Base-by-base conservation (phyloP, 768 basidiomycete species). In the Piloderma croceum region DNA sequence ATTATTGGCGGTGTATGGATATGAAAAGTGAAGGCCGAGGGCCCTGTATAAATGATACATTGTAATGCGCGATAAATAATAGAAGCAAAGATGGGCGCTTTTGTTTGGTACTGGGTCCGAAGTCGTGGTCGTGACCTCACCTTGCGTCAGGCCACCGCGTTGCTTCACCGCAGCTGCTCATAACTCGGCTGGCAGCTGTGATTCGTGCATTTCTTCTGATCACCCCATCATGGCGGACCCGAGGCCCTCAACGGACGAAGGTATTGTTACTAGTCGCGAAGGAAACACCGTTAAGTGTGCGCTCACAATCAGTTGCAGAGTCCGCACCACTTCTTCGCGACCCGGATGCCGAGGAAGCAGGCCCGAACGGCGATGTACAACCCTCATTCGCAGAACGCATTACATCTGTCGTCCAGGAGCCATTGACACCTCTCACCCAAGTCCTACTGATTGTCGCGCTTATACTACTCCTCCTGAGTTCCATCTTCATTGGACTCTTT, bases 401-500 rank as follows among this genome's bases (percentile, higher is more conserved):
- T 32, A 69, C 76, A 20, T 61, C 74, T 9, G 67, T 79, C 43
- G 75, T 79, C 3, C 79, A 81, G 47, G 83, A 90, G 53, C 84
- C 85, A 2, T 74, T 97, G 24, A 90, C 90, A 1, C 71, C 83
- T 17, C 74, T 96, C 45, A 82, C 90, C 36, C 86, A 90, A 67
- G 67, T 90, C 38, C 79, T 98, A 2, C 77, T 90, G 9, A 68
- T 82, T 15, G 67, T 87, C 34, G 74, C 77, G 1, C 73, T 98
- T 45, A 60, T 86, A 20, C 71, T 99, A 34, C 71, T 98, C 11
- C 72, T 97, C 34, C 71, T 90, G 35, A 81, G 77, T 48, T 85
- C 88, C 6, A 72, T 89, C n/a, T 93, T 94, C 61, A 82, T 93
- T 45, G 94, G 94, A 7, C 69, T 99, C 4, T 97, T 92, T 60